Evolutionary conservation across 2,329 filamentous ascomycete genomes (phyloP).

Genomic region (Sporothrix sp.): DNA sequence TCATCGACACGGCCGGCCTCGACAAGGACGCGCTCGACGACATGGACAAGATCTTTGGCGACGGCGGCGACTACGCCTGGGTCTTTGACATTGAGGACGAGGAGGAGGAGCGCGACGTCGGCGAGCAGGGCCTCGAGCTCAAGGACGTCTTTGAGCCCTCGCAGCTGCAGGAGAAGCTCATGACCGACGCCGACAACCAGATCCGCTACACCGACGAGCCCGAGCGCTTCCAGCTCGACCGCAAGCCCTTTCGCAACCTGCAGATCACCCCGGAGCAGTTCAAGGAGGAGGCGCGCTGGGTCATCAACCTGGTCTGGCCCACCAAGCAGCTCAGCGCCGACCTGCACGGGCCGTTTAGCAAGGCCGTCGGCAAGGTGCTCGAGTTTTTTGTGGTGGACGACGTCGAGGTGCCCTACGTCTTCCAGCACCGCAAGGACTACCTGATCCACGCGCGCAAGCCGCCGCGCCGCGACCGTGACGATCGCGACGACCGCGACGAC

Average conservation of each 20-base stretch:
- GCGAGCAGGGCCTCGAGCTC: conserved; percentile 78
- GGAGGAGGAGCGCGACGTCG: conserved; percentile 66
- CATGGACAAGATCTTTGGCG: conserved; percentile 92
- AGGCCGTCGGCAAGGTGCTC: conserved; percentile 81
- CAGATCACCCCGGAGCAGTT: conserved; percentile 76
- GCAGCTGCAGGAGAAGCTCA: conserved; percentile 83
- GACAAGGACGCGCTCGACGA: conserved; percentile 91
- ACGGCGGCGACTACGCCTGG: conserved; percentile 93
- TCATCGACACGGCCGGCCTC: conserved; percentile 72
- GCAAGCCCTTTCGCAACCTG: conserved; percentile 77
- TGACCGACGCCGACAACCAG: conserved; percentile 87
- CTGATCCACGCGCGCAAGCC: conserved; percentile 78
- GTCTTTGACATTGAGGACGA: conserved; percentile 82
- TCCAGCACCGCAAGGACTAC: conserved; percentile 96
- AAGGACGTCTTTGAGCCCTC: conserved; percentile 98
- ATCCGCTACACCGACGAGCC: conserved; percentile 86
- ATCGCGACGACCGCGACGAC: conserved; percentile 29
- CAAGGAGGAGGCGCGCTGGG: conserved; percentile 85
- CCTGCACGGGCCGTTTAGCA: conserved; percentile 72
- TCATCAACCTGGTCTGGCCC: conserved; percentile 78
- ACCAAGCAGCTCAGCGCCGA: conserved; percentile 69
- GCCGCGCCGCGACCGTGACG: conserved; percentile 52
- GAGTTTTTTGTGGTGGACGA: conserved; percentile 93
- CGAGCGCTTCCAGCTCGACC: conserved; percentile 86
- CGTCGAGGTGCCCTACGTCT: conserved; percentile 93